Evolutionary conservation across 2,329 filamentous ascomycete species (phyloP), one percentile per base, ranked within the genome.

Genomic region (Canariomyces notabilis): DNA sequence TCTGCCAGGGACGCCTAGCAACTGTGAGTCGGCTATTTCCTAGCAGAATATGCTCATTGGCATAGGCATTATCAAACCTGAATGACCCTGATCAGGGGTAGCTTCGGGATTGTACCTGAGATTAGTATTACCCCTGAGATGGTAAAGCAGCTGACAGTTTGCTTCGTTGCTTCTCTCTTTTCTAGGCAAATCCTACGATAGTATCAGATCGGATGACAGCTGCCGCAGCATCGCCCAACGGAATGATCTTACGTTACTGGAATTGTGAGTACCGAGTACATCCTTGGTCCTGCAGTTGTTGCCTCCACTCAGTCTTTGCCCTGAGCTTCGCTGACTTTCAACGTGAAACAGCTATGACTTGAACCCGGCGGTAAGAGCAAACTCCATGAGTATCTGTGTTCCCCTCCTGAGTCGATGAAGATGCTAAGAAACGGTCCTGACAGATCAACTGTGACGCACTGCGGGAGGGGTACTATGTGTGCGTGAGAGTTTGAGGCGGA

Each of bases 371-470:
- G 54, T 59, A 40, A 53, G 55, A 42, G 39, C 29, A 16, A 44
- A 37, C 41, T 18, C 33, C 37, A 34, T 53, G 21, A 37, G 40
- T 15, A 31, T 48, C 12, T 55, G 49, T 48, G 44, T 47, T 19
- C 43, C 47, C 29, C 42, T 26, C 26, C 34, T 35, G 37, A 36
- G 19, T 34, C 35, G 18, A 31, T 51, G 44, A 37, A 51, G n/a
- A 21, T 47, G 19, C 20, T 57, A 45, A 52, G 57, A 51, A 56
- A 45, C 21, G 52, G 48, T 31, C 53, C 21, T 59, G 51, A 34
- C 42, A 59, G 56, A 54, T 58, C 32, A 48, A 55, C 37, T 59
- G 57, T 45, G 56, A 58, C 23, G 45, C 42, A 14, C 26, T 59
- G 32, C 55, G 52, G 53, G 42, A 43, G 15, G 57, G 56, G 18